phyloP scores from a whole-genome alignment of 495 filamentous ascomycete species.

The Neurospora sp. region DNA sequence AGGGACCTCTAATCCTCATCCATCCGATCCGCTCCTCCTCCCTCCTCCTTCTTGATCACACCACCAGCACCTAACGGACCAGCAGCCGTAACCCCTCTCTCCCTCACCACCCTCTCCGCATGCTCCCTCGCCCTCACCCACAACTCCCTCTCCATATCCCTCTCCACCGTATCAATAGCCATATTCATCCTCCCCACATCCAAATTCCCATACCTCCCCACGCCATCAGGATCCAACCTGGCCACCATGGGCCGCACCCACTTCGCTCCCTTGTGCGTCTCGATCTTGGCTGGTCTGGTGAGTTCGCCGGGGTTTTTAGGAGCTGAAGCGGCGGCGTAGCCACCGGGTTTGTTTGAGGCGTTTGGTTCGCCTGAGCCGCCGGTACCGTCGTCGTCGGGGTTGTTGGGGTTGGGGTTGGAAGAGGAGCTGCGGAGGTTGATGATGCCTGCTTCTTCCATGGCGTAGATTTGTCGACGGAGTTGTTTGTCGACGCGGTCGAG shows the following conservation, averaged over 20 bases:
- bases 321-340: not conserved
- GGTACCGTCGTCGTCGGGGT: not conserved
- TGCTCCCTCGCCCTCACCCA: constrained; percentile 49
- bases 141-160: constrained; percentile 68
- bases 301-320: not conserved
- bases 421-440: constrained; percentile 37
- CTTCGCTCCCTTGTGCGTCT: not conserved
- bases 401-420: not conserved
- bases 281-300: not conserved
- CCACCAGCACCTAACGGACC: not conserved
- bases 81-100: not conserved
- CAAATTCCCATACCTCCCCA: constrained; percentile 49
- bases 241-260: not conserved
- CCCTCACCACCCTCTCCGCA: constrained; percentile 10
- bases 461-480: constrained; percentile 67
- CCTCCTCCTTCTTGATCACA: not conserved
- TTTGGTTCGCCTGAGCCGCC: not conserved
- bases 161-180: constrained; percentile 63
- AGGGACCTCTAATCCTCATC: constrained; percentile 7
- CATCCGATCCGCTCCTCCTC: constrained; percentile 11
- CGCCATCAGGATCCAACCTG: constrained; percentile 34
- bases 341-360: not conserved
- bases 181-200: constrained; percentile 83
- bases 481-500: constrained; percentile 59
- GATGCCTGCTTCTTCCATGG: constrained; percentile 66